Evolutionary conservation across 1,284 basidiomycete genomes (phyloP).

Genomic region (Puccinia sorghi): DNA sequence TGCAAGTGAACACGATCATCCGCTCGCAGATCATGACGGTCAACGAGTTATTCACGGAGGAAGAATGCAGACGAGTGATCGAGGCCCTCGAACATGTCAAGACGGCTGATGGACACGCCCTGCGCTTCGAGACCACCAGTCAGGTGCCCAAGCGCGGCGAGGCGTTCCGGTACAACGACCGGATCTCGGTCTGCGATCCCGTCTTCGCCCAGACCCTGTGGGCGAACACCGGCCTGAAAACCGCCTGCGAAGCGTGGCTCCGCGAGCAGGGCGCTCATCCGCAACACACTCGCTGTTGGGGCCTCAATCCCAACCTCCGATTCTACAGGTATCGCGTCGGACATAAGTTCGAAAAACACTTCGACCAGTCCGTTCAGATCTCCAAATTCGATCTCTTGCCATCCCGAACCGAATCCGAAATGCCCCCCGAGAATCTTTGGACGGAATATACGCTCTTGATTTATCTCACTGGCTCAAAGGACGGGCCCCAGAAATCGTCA

Average conservation of each 20-base stretch:
- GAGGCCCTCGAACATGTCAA: neutral
- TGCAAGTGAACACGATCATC: conserved; percentile 15
- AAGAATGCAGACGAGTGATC: conserved; percentile 11
- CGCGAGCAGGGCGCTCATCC: neutral
- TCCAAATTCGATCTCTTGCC: neutral
- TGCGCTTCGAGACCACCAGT: conserved; percentile 9
- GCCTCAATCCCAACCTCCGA: conserved; percentile 21
- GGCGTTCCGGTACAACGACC: conserved; percentile 22
- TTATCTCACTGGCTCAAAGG: neutral
- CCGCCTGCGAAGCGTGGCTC: neutral
- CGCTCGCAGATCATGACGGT: conserved; percentile 7
- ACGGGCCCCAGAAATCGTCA: neutral
- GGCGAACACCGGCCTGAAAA: neutral
- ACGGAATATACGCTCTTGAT: conserved; percentile 6
- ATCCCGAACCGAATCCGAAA: neutral
- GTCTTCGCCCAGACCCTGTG: conserved; percentile 9
- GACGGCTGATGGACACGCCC: neutral
- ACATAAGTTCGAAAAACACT: conserved; percentile 25
- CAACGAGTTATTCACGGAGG: neutral
- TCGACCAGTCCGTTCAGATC: conserved; percentile 25
- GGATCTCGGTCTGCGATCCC: conserved; percentile 16
- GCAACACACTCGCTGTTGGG: neutral
- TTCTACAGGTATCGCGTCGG: conserved; percentile 24
- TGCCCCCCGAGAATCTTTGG: neutral
- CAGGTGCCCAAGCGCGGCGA: neutral